Conservation (phyloP, 495 filamentous ascomycete species). For the Neurospora sublineolata region DNA sequence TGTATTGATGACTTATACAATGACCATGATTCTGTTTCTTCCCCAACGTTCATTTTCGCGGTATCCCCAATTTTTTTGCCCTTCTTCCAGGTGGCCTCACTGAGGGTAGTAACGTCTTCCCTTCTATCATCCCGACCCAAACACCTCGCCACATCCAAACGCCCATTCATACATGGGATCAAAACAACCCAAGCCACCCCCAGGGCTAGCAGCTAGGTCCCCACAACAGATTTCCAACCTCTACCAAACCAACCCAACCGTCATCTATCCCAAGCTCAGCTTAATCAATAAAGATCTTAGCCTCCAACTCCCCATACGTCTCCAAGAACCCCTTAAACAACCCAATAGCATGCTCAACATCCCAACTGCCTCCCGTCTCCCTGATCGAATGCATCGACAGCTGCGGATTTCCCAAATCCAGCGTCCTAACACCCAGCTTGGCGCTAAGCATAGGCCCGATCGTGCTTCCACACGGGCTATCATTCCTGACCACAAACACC, state of each 20-base stretch:
- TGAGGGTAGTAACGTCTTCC: neutral
- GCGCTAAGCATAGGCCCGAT: constrained; percentile 93
- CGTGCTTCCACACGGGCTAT: constrained; percentile 85
- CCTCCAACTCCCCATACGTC: constrained; percentile 66
- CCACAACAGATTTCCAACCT: neutral
- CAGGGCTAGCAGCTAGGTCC: neutral
- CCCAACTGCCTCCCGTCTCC: constrained; percentile 76
- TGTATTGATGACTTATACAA: neutral
- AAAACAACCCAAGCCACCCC: neutral
- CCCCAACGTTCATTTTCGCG: neutral
- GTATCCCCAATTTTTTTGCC: neutral
- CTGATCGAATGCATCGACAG: constrained; percentile 94
- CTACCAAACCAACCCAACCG: neutral
- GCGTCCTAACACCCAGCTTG: constrained; percentile 68
- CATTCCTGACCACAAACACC: constrained; percentile 92
- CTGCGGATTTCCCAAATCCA: constrained; percentile 94
- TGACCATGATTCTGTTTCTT: neutral
- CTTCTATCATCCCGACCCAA: neutral
- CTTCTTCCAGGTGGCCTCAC: neutral
- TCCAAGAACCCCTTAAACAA: constrained; percentile 83
- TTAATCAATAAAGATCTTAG: constrained; percentile 69
- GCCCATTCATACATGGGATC: neutral
- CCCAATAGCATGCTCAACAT: constrained; percentile 78
- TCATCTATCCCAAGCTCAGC: neutral
- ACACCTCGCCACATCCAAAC: neutral